Evolutionary conservation across 2,329 filamentous ascomycete genomes (phyloP).

Genomic region (Nigrospora osmanthi): DNA sequence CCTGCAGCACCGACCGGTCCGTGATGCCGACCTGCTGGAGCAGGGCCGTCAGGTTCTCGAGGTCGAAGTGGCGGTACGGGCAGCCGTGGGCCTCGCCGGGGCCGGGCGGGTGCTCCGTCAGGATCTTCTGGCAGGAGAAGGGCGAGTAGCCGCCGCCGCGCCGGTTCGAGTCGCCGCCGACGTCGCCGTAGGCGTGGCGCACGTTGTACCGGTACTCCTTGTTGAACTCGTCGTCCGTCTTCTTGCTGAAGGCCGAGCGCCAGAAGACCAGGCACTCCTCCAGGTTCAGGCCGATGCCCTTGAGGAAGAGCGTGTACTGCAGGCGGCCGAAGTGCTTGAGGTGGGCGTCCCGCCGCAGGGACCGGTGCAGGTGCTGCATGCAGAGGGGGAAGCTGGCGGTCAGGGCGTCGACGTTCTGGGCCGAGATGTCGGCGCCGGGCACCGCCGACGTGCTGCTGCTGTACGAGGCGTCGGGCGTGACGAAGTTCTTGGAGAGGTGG

Average conservation of each 20-base stretch:
- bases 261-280: slow-evolving; percentile 91
- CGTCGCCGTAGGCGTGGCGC: slow-evolving; percentile 89
- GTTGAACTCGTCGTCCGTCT: slow-evolving; percentile 91
- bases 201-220: slow-evolving; percentile 98
- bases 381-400: slow-evolving; percentile 82
- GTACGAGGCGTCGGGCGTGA: slow-evolving; percentile 81
- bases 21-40: slow-evolving; percentile 72
- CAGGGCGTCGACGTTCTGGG: slow-evolving; percentile 71
- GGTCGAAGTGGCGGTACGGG: slow-evolving; percentile 84
- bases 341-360: slow-evolving; percentile 79
- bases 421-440: slow-evolving; percentile 66
- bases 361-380: slow-evolving; percentile 86
- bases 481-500: slow-evolving; percentile 92
- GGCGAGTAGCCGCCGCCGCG: slow-evolving; percentile 83
- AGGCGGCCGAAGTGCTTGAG: slow-evolving; percentile 89
- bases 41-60: slow-evolving; percentile 75
- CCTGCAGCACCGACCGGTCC: slow-evolving; percentile 69
- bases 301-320: slow-evolving; percentile 94
- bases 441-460: slow-evolving; percentile 56
- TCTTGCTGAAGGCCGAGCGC: slow-evolving; percentile 75
- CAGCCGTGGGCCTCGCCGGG: slow-evolving; percentile 91
- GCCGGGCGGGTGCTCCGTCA: slow-evolving; percentile 81
- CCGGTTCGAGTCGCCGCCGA: slow-evolving; percentile 84
- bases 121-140: slow-evolving; percentile 89
- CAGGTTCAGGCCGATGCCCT: slow-evolving; percentile 86